A percentile compares a stretch with the other conserved stretches of the same genome.
These are phyloP conservation scores for Cladorrhinum sp. DNA, from an alignment of 2,329 filamentous ascomycete species.

Conservation along the genomic window DNA sequence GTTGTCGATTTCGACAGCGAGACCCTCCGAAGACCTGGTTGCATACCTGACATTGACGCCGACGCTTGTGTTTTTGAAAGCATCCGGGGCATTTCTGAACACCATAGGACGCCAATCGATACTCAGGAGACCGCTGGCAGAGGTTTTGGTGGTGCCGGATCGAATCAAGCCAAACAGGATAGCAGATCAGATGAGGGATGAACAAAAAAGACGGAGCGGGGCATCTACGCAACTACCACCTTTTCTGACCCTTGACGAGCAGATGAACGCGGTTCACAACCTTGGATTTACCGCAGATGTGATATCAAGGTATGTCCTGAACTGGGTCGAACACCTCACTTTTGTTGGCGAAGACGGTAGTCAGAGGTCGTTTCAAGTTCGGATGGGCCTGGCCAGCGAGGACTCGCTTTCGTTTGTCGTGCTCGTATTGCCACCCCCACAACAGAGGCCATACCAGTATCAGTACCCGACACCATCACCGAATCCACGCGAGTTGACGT, in stretches of 20 bases:
- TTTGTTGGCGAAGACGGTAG: constrained; percentile 54
- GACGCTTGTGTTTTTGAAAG: constrained; percentile 56
- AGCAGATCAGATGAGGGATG: constrained; percentile 53
- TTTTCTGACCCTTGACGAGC: constrained; percentile 55
- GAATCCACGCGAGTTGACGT: constrained; percentile 42
- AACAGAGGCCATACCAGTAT: constrained; percentile 39
- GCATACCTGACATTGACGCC: constrained; percentile 58
- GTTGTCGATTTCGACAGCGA: constrained; percentile 38
- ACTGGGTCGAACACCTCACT: constrained; percentile 53
- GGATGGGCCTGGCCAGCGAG: constrained; percentile 56
- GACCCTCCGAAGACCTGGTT: constrained; percentile 52
- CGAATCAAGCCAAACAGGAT: constrained; percentile 47
- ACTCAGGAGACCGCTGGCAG: constrained; percentile 45
- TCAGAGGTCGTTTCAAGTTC: constrained; percentile 47
- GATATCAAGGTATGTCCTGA: constrained; percentile 49
- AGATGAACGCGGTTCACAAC: constrained; percentile 53
- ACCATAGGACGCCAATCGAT: constrained; percentile 49
- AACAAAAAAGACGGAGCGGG: constrained; percentile 47
- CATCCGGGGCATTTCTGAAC: constrained; percentile 54
- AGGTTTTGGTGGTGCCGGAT: constrained; percentile 52
- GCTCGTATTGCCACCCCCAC: constrained; percentile 40
- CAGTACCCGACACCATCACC: constrained; percentile 47
- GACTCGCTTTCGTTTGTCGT: constrained; percentile 63
- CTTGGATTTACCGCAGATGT: constrained; percentile 55
- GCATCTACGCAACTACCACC: constrained; percentile 64